Evolutionary conservation across 169 alveolate genomes (phyloP).

Genomic region (Cryptosporidium tyzzeri): DNA sequence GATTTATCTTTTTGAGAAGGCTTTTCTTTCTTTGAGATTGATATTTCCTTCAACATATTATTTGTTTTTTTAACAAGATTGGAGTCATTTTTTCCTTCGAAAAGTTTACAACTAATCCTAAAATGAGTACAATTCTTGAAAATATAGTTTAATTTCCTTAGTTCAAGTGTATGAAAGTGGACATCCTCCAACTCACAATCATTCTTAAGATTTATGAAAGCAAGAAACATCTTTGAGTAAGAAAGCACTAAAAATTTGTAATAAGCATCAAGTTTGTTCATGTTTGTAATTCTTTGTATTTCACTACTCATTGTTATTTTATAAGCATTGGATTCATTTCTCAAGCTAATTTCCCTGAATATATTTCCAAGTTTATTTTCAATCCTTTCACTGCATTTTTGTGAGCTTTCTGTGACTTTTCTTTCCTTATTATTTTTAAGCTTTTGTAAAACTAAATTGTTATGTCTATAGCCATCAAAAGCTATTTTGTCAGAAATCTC

Average conservation of each 20-base stretch:
- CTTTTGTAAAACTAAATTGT: slow-evolving; percentile 15
- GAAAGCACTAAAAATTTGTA: slow-evolving; percentile 3
- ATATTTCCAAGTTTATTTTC: background rate
- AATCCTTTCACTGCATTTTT: background rate
- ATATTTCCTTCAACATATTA: background rate
- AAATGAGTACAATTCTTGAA: slow-evolving; percentile 25
- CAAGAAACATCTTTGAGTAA: slow-evolving; percentile 16
- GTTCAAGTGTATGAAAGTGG: background rate
- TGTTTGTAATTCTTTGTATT: background rate
- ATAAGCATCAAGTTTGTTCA: slow-evolving; percentile 6
- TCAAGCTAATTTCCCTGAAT: slow-evolving; percentile 3
- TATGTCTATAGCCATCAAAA: slow-evolving; percentile 13
- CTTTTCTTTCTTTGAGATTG: background rate
- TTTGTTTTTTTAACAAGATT: background rate
- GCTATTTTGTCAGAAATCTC: background rate
- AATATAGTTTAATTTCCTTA: slow-evolving; percentile 27
- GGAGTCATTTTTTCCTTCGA: background rate
- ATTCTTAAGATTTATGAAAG: background rate
- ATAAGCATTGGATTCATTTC: slow-evolving; percentile 15
- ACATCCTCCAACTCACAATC: slow-evolving; percentile 37
- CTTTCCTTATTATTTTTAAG: slow-evolving; percentile 1
- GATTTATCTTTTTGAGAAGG: background rate
- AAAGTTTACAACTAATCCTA: background rate
- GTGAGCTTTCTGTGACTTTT: background rate
- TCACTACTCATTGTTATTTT: background rate